phyloP scores from a whole-genome alignment of 768 basidiomycete genomes.

The Naematelia encephala region DNA sequence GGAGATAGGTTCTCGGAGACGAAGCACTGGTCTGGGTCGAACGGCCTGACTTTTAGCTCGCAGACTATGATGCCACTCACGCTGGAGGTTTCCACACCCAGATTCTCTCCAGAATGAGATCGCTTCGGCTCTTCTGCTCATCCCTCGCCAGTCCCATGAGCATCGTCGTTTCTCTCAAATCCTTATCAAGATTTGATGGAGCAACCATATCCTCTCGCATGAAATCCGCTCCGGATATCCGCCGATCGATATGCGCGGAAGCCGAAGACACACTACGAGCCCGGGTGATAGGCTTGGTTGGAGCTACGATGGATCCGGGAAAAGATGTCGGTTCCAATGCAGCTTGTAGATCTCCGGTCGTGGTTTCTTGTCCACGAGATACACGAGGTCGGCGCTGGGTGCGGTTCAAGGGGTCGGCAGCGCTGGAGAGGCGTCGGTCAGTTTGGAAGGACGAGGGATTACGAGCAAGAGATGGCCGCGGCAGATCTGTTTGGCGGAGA shows the following conservation, averaged over 20 bases:
- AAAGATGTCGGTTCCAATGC: slow-evolving; percentile 25
- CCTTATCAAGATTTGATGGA: slow-evolving; percentile 9
- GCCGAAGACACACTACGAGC: slow-evolving; percentile 8
- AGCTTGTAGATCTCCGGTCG: slow-evolving; percentile 34
- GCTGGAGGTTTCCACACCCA: slow-evolving; percentile 31
- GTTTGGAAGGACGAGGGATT: slow-evolving; percentile 25
- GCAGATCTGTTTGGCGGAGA: slow-evolving; percentile 5
- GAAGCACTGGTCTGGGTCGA: slow-evolving; percentile 11
- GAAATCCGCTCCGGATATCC: slow-evolving; percentile 8
- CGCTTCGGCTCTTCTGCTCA: slow-evolving; percentile 27
- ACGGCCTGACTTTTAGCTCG: slow-evolving; percentile 6
- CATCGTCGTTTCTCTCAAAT: slow-evolving; percentile 50
- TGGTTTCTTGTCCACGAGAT: slow-evolving; percentile 16
- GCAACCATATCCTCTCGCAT: slow-evolving; percentile 2
- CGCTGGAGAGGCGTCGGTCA: slow-evolving; percentile 24
- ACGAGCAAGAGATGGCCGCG: slow-evolving; percentile 22
- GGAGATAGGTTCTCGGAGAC: slow-evolving; percentile 34
- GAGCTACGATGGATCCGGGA: not conserved
- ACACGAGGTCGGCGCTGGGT: slow-evolving; percentile 29
- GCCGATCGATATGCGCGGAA: slow-evolving; percentile 2
- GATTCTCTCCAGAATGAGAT: slow-evolving; percentile 38
- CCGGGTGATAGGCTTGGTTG: slow-evolving; percentile 7
- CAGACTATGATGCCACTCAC: slow-evolving; percentile 22
- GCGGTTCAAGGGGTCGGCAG: slow-evolving; percentile 35
- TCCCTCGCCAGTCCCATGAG: slow-evolving; percentile 46